Conservation (phyloP, 306 rosid species). For the Lathyrus sativus region DNA sequence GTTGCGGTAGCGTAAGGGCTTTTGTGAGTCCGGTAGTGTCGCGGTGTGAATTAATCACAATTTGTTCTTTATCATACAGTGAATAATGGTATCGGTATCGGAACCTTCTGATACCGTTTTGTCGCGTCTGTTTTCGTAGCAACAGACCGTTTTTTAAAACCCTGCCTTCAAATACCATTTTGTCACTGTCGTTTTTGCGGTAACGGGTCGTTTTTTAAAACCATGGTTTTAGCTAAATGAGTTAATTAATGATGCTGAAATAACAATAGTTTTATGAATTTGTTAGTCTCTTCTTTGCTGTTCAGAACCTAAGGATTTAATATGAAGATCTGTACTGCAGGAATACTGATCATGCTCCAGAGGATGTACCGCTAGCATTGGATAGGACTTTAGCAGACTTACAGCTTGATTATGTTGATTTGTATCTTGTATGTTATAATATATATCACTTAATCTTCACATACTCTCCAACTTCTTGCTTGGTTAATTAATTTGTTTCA, state of each 20-base stretch:
- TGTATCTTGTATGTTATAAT: slow-evolving; percentile 69
- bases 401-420: slow-evolving; percentile 80
- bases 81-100: no score
- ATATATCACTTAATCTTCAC: slow-evolving; percentile 19
- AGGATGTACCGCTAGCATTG: slow-evolving; percentile 72
- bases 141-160: no score
- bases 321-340: slow-evolving; percentile 42
- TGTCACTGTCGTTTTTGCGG: no score
- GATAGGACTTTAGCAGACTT: slow-evolving; percentile 69
- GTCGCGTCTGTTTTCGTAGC: no score
- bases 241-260: neutral
- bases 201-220: no score
- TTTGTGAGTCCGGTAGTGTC: no score
- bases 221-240: neutral
- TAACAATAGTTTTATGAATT: neutral
- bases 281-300: slow-evolving; percentile 5
- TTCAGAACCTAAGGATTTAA: slow-evolving; percentile 18
- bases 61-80: no score
- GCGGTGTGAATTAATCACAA: no score
- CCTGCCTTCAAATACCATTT: no score
- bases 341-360: slow-evolving; percentile 76
- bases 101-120: no score
- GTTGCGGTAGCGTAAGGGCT: no score
- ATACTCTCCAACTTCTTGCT: slow-evolving; percentile 24
- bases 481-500: slow-evolving; percentile 27